Evolutionary conservation across 1,284 basidiomycete species (phyloP).

Genomic region (Moniliella sp.): DNA sequence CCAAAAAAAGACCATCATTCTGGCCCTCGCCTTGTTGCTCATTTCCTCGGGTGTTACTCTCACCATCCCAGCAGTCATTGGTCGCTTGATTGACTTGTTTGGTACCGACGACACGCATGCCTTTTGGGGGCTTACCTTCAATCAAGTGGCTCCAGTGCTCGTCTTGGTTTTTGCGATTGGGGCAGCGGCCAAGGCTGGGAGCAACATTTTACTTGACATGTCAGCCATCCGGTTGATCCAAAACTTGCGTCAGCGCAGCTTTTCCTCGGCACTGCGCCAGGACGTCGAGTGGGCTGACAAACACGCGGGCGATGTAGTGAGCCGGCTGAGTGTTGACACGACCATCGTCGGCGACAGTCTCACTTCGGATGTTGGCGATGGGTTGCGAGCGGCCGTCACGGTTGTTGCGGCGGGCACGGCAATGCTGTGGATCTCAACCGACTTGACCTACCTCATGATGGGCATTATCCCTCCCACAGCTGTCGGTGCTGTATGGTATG

Average conservation of each 20-base stretch:
- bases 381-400: conserved; percentile 19
- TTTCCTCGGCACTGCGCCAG: conserved; percentile 57
- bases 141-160: conserved; percentile 56
- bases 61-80: conserved; percentile 27
- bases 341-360: conserved; percentile 83
- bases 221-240: conserved; percentile 76
- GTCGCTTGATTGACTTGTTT: conserved; percentile 31
- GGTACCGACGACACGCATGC: conserved; percentile 8
- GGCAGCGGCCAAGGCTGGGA: conserved; percentile 63
- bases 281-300: conserved; percentile 60
- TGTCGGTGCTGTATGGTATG: conserved; percentile 84
- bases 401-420: conserved; percentile 49
- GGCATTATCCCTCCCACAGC: conserved; percentile 82
- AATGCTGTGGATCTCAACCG: conserved; percentile 84
- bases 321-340: conserved; percentile 70
- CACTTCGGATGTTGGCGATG: conserved; percentile 30
- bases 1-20: conserved; percentile 20
- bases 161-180: conserved; percentile 65
- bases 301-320: conserved; percentile 80
- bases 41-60: conserved; percentile 49
- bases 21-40: conserved; percentile 22
- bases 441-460: conserved; percentile 74
- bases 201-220: conserved; percentile 64
- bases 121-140: conserved; percentile 44
- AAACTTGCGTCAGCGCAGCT: conserved; percentile 60